These are phyloP conservation scores for Aegle marmelos DNA, from an alignment of 345 rosid species.

Conservation along the genomic window DNA sequence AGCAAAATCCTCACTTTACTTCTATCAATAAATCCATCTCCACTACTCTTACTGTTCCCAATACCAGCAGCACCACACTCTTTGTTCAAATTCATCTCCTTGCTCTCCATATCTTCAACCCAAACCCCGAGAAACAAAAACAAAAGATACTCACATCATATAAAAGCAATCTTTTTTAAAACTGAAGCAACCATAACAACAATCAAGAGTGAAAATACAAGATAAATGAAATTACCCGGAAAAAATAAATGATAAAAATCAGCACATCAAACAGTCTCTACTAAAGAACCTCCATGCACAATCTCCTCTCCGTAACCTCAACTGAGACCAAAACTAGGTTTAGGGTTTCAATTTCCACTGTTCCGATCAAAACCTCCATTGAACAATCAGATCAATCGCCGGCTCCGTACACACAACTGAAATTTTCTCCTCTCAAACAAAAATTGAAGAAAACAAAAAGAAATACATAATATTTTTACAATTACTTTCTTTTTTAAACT, in stretches of 20 bases:
- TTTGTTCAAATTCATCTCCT: slow-evolving; percentile 56
- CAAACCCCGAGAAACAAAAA: not conserved
- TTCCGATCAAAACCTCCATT: slow-evolving; percentile 3
- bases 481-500: too few relatives aligned
- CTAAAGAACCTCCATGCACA: slow-evolving; percentile 42
- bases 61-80: slow-evolving; percentile 36
- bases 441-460: not conserved
- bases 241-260: not conserved
- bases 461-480: not conserved
- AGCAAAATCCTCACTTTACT: slow-evolving; percentile 97
- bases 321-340: slow-evolving; percentile 6
- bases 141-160: not conserved
- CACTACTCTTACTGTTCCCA: slow-evolving; percentile 41
- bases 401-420: slow-evolving; percentile 17
- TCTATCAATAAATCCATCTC: slow-evolving; percentile 87
- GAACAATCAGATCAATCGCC: slow-evolving; percentile 10
- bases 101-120: slow-evolving; percentile 38
- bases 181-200: not conserved
- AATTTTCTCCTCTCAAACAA: not conserved
- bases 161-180: not conserved
- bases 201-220: not conserved
- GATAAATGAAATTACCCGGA: not conserved
- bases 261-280: not conserved
- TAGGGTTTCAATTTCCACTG: slow-evolving; percentile 9
- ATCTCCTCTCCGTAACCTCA: slow-evolving; percentile 14